A percentile compares a stretch with the other conserved stretches of the same genome.
phyloP scores from a whole-genome alignment of 352 stramenopile genomes.

The Pythium utonaiense region DNA sequence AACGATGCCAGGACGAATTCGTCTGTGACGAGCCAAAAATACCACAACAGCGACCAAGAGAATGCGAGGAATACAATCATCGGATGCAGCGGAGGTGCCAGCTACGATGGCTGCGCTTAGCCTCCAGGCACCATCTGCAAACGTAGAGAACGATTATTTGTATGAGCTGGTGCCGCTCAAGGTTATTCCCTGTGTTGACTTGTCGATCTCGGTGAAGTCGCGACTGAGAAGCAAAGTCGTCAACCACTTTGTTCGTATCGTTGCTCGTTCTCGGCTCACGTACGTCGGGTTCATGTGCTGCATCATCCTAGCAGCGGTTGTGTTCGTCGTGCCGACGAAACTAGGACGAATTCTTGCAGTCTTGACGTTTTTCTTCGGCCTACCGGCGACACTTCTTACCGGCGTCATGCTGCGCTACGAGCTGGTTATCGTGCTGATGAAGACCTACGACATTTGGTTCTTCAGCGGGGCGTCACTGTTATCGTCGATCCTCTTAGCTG shows the following conservation, averaged over 20 bases:
- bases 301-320: background rate
- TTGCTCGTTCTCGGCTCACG: background rate
- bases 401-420: background rate
- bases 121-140: too few relatives aligned
- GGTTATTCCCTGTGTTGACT: background rate
- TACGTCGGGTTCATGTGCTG: background rate
- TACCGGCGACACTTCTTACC: background rate
- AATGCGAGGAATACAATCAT: too few relatives aligned
- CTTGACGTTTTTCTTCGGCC: background rate
- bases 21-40: too few relatives aligned
- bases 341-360: background rate
- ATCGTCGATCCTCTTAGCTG: too few relatives aligned
- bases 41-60: too few relatives aligned
- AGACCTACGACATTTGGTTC: slow-evolving; percentile 24
- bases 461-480: slow-evolving; percentile 10
- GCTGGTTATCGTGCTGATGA: background rate
- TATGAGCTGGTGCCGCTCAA: background rate
- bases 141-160: background rate
- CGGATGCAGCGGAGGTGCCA: too few relatives aligned
- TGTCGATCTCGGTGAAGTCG: background rate
- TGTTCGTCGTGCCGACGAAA: background rate
- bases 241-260: background rate
- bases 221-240: background rate
- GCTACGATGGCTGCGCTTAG: too few relatives aligned
- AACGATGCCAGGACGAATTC: too few relatives aligned